A percentile compares a stretch with the other conserved stretches of the same genome.
phyloP scores from a whole-genome alignment of 306 rosid species.

The Dalbergia oliveri region DNA sequence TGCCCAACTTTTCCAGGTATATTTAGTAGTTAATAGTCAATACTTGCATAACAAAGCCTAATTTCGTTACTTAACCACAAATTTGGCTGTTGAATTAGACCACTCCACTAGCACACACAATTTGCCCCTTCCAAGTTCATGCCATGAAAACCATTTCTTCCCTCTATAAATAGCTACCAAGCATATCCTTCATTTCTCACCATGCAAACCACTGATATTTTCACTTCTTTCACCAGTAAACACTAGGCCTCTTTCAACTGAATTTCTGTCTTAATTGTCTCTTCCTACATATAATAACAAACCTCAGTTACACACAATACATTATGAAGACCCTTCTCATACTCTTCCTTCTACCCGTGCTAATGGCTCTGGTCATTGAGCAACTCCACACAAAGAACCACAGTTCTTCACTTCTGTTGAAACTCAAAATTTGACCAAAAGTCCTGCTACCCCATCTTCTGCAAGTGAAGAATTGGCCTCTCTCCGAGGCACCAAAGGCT shows the following conservation, averaged over 20 bases:
- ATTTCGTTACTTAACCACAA: conserved; percentile 47
- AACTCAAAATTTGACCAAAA: conserved; percentile 31
- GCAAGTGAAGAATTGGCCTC: conserved; percentile 24
- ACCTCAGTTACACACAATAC: neutral
- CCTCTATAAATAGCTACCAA: conserved; percentile 23
- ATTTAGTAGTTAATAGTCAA: neutral
- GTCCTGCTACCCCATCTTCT: conserved; percentile 22
- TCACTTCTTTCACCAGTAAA: neutral
- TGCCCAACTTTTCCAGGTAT: conserved; percentile 4
- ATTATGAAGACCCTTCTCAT: conserved; percentile 47
- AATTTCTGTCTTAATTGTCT: neutral
- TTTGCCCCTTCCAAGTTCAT: neutral
- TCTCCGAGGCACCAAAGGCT: conserved; percentile 41
- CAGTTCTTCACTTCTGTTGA: neutral
- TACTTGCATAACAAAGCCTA: conserved; percentile 32
- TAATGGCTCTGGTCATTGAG: conserved; percentile 44
- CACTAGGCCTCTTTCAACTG: neutral
- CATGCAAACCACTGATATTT: conserved; percentile 28
- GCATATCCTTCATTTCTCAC: conserved; percentile 10
- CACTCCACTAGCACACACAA: conserved; percentile 29
- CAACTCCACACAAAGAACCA: conserved; percentile 36
- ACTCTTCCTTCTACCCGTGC: conserved; percentile 41
- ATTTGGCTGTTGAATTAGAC: conserved; percentile 42
- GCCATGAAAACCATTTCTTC: neutral
- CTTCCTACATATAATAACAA: neutral